A percentile compares a stretch with the other conserved stretches of the same genome.
Conservation (phyloP, 768 basidiomycete genomes). For the Coprinopsis strossmayeri region DNA sequence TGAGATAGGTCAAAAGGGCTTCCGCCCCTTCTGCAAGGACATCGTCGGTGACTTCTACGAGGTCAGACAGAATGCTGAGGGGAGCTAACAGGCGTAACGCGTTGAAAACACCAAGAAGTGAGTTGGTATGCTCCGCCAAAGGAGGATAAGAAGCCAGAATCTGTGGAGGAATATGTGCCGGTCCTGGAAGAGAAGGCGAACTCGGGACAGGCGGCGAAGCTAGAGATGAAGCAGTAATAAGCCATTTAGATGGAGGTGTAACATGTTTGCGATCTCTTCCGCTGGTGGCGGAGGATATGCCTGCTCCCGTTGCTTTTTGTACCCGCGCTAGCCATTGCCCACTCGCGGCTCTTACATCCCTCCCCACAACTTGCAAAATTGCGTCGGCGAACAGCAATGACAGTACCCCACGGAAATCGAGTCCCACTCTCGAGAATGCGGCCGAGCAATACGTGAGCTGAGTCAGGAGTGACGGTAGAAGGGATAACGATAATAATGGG, state of each 20-base stretch:
- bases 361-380: conserved; percentile 48
- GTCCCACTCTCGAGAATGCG: conserved; percentile 86
- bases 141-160: conserved; percentile 69
- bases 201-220: conserved; percentile 24
- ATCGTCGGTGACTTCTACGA: conserved; percentile 44
- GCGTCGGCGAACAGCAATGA: conserved; percentile 61
- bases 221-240: conserved; percentile 31
- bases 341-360: conserved; percentile 40
- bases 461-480: conserved; percentile 79
- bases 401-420: conserved; percentile 77
- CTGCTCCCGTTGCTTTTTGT: conserved; percentile 16
- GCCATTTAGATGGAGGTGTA: conserved; percentile 42
- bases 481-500: conserved; percentile 50
- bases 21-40: conserved; percentile 41
- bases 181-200: conserved; percentile 19
- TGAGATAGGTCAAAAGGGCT: conserved; percentile 40
- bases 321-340: conserved; percentile 30
- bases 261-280: conserved; percentile 10
- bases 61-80: conserved; percentile 42
- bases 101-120: conserved; percentile 69
- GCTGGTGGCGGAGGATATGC: conserved; percentile 9
- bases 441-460: conserved; percentile 92
- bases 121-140: conserved; percentile 68
- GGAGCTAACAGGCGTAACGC: conserved; percentile 78
- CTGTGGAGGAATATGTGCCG: conserved; percentile 64